A percentile compares a stretch with the other conserved stretches of the same genome.
phyloP scores from a whole-genome alignment of 768 basidiomycete genomes.

The Tricholoma bakamatsutake region DNA sequence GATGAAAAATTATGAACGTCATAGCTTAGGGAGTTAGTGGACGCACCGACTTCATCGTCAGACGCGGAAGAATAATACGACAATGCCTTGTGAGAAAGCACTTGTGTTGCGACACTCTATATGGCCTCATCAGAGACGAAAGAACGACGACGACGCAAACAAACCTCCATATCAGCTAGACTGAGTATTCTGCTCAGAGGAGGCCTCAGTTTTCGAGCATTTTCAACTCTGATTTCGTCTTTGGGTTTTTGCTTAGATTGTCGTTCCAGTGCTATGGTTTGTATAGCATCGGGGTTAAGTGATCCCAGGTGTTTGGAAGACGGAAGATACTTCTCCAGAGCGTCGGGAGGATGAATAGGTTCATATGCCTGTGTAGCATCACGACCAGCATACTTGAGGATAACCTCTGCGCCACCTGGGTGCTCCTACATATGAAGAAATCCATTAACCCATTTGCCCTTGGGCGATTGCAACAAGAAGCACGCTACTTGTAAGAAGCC shows the following conservation, averaged over 20 bases:
- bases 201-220: slow-evolving; percentile 55
- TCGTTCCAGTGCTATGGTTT: slow-evolving; percentile 28
- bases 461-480: slow-evolving; percentile 1
- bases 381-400: slow-evolving; percentile 77
- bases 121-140: background rate
- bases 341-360: slow-evolving; percentile 82
- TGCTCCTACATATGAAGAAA: slow-evolving; percentile 44
- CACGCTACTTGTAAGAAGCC: slow-evolving; percentile 58
- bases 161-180: slow-evolving; percentile 79
- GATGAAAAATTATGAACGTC: slow-evolving; percentile 13
- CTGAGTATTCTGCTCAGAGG: slow-evolving; percentile 66
- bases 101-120: slow-evolving; percentile 64
- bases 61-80: slow-evolving; percentile 85
- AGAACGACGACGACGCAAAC: slow-evolving; percentile 5
- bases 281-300: slow-evolving; percentile 43
- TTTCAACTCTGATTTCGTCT: slow-evolving; percentile 64
- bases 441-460: background rate
- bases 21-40: background rate
- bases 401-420: slow-evolving; percentile 78
- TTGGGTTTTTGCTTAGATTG: slow-evolving; percentile 48
- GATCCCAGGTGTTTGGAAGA: slow-evolving; percentile 68
- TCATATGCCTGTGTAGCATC: slow-evolving; percentile 78
- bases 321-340: slow-evolving; percentile 67
- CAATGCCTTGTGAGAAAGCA: slow-evolving; percentile 68
- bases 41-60: slow-evolving; percentile 78